Evolutionary conservation across 2,329 filamentous ascomycete species (phyloP).

Genomic region (Fusarium torreyae): DNA sequence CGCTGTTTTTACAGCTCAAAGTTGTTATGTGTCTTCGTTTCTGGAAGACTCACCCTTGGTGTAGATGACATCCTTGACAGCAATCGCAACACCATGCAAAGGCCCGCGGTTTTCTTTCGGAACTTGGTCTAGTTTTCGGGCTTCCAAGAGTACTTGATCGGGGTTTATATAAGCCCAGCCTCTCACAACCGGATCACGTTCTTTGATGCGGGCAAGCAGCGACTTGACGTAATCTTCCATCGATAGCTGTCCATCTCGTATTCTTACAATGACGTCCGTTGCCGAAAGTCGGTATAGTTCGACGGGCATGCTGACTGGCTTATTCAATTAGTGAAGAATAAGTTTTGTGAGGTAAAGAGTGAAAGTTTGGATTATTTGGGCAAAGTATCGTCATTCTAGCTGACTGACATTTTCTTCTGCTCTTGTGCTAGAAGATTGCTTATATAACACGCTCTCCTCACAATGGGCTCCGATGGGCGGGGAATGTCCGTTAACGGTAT

Average conservation of each 20-base stretch:
- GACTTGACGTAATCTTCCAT: conserved; percentile 43
- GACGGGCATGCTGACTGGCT: neutral
- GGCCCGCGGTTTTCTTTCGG: neutral
- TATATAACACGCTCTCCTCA: conserved; percentile 8
- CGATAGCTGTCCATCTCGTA: neutral
- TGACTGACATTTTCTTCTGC: neutral
- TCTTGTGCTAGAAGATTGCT: conserved; percentile 9
- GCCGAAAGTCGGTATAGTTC: conserved; percentile 17
- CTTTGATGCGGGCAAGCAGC: conserved; percentile 18
- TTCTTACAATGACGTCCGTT: neutral
- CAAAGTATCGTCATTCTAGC: neutral
- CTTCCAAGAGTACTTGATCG: conserved; percentile 6
- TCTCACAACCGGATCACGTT: conserved; percentile 7
- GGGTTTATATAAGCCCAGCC: conserved; percentile 22
- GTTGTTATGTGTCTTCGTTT: no score
- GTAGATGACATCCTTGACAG: conserved; percentile 32
- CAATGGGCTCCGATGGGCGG: no score
- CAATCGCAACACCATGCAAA: conserved; percentile 31
- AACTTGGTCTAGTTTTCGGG: conserved; percentile 12
- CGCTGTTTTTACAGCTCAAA: no score
- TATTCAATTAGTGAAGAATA: no score
- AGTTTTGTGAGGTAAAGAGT: no score
- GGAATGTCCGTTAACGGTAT: neutral
- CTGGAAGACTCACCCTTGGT: conserved; percentile 17
- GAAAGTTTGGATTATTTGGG: no score